Conservation (phyloP, 2,329 filamentous ascomycete species). For the Dendrostoma leiphaemia region DNA sequence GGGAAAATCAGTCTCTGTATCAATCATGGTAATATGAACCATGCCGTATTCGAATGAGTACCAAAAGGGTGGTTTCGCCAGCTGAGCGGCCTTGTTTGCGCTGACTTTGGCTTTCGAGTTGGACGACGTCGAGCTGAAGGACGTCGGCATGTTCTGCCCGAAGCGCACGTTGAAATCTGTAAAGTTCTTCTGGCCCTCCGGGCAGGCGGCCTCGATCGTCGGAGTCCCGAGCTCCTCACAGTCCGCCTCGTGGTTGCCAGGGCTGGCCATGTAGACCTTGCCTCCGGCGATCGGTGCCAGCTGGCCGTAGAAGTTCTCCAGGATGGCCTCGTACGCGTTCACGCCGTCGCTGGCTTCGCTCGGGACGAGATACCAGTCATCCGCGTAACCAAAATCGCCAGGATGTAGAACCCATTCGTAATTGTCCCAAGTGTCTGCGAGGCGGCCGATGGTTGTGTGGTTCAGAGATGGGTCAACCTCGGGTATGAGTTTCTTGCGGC, state of each 20-base stretch:
- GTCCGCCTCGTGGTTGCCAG: slow-evolving; percentile 59
- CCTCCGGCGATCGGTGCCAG: slow-evolving; percentile 50
- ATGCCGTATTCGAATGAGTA: slow-evolving; percentile 61
- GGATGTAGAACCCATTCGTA: slow-evolving; percentile 56
- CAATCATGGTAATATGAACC: slow-evolving; percentile 52
- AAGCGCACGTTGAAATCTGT: slow-evolving; percentile 59
- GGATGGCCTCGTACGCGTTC: slow-evolving; percentile 54
- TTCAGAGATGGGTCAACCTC: slow-evolving; percentile 49
- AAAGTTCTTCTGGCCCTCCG: slow-evolving; percentile 57
- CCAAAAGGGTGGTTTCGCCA: slow-evolving; percentile 55
- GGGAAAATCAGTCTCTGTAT: slow-evolving; percentile 57
- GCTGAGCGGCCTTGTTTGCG: slow-evolving; percentile 42
- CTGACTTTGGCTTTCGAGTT: slow-evolving; percentile 37
- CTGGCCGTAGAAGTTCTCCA: slow-evolving; percentile 56
- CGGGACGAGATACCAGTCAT: slow-evolving; percentile 50
- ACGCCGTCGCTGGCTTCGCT: slow-evolving; percentile 46
- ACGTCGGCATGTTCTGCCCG: slow-evolving; percentile 47
- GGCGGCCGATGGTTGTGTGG: slow-evolving; percentile 56
- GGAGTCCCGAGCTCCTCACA: slow-evolving; percentile 41
- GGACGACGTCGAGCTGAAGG: slow-evolving; percentile 48
- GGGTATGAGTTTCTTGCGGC: slow-evolving; percentile 49
- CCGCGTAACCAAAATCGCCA: slow-evolving; percentile 57
- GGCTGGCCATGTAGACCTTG: slow-evolving; percentile 55
- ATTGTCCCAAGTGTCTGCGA: slow-evolving; percentile 49
- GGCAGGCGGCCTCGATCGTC: slow-evolving; percentile 33